phyloP scores from a whole-genome alignment of 192 early-diverging fungal genomes.

The Coemansia sp. region DNA sequence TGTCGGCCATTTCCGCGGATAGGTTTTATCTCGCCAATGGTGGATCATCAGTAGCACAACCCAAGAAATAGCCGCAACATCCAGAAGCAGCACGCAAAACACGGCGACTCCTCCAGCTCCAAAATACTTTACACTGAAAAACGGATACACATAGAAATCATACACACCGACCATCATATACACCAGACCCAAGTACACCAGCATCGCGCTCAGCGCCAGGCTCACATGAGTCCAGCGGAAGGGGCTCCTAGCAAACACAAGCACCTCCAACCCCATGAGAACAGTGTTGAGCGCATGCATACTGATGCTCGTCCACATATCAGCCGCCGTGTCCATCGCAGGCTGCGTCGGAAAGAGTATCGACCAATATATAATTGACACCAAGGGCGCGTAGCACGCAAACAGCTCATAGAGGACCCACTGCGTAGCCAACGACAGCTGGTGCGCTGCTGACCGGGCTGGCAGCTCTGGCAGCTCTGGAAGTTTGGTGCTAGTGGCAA shows the following conservation, averaged over 20 bases:
- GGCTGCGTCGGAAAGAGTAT: slow-evolving; percentile 35
- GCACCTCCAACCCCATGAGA: slow-evolving; percentile 33
- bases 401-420: slow-evolving; percentile 49
- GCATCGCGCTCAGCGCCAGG: slow-evolving; percentile 12
- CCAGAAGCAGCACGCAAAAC: slow-evolving; percentile 26
- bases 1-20: slow-evolving; percentile 17
- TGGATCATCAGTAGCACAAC: slow-evolving; percentile 40
- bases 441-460: slow-evolving; percentile 7
- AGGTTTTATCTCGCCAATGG: slow-evolving; percentile 22
- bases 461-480: background rate
- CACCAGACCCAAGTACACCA: slow-evolving; percentile 34
- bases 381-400: slow-evolving; percentile 44
- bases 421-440: slow-evolving; percentile 32
- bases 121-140: slow-evolving; percentile 38
- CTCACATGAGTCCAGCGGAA: slow-evolving; percentile 20
- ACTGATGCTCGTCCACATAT: slow-evolving; percentile 47
- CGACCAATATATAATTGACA: slow-evolving; percentile 45
- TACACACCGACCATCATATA: slow-evolving; percentile 51
- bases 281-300: slow-evolving; percentile 43
- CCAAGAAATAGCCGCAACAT: slow-evolving; percentile 37
- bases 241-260: slow-evolving; percentile 20
- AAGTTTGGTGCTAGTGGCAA: background rate
- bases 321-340: slow-evolving; percentile 1
- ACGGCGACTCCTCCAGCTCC: slow-evolving; percentile 31
- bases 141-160: slow-evolving; percentile 51